Evolutionary conservation across 2,329 filamentous ascomycete genomes (phyloP).

Genomic region (Mycosphaerella arachidis): DNA sequence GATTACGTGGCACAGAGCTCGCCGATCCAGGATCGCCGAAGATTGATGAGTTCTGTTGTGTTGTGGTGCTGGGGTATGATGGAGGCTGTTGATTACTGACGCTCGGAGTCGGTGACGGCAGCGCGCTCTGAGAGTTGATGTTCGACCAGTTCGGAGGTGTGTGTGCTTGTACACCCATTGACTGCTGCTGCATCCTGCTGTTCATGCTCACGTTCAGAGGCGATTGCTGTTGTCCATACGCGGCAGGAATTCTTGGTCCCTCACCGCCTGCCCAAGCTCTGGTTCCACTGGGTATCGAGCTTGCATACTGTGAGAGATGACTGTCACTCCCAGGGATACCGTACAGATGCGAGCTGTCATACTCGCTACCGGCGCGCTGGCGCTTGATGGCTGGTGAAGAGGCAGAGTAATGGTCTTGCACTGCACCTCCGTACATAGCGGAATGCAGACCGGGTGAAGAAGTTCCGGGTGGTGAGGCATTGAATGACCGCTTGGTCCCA

Average conservation of each 20-base stretch:
- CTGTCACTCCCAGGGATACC: conserved; percentile 10
- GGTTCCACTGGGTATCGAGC: conserved; percentile 15
- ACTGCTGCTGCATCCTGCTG: conserved; percentile 10
- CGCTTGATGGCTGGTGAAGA: conserved; percentile 22
- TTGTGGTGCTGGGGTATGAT: conserved; percentile 10
- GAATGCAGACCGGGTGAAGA: conserved; percentile 15
- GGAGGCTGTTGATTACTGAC: conserved; percentile 13
- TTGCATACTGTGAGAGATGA: conserved; percentile 11
- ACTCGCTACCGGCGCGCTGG: conserved; percentile 25
- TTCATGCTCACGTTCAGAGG: conserved; percentile 10
- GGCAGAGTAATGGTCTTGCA: conserved; percentile 18
- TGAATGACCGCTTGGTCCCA: conserved; percentile 18
- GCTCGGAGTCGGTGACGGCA: conserved; percentile 17
- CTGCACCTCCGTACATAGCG: conserved; percentile 16
- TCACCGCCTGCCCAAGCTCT: conserved; percentile 12
- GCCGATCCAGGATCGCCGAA: conserved; percentile 19
- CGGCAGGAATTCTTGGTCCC: conserved; percentile 9
- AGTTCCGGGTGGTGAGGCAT: conserved; percentile 18
- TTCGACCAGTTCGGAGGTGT: conserved; percentile 12
- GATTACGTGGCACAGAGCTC: conserved; percentile 14
- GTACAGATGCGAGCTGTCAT: conserved; percentile 21
- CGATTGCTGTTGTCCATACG: conserved; percentile 16
- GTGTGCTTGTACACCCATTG: conserved; percentile 8
- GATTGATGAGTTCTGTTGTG: conserved; percentile 11
- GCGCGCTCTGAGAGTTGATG: conserved; percentile 10